Evolutionary conservation across 805 yeast species (phyloP).

Genomic region (Cyberlindnera samutprakarnensis): DNA sequence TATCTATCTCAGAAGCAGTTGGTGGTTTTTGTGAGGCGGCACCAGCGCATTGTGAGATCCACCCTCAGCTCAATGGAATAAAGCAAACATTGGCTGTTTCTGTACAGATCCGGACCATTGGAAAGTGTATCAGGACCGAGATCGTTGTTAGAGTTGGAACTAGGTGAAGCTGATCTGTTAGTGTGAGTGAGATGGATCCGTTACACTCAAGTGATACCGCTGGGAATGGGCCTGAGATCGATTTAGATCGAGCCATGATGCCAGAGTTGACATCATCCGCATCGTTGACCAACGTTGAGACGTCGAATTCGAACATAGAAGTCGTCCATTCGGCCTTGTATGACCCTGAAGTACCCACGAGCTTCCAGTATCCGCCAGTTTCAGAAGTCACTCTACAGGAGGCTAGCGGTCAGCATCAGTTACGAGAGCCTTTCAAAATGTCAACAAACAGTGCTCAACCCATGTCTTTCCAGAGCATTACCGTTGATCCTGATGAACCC

Average conservation of each 20-base stretch:
- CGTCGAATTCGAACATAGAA: not conserved
- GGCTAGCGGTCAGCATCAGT: not conserved
- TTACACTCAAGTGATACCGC: no score
- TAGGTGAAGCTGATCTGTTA: no score
- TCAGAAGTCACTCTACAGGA: not conserved
- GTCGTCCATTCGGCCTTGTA: not conserved
- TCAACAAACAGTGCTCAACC: constrained; percentile 3
- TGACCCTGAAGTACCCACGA: constrained; percentile 2
- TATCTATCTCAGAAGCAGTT: no score
- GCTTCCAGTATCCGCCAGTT: not conserved
- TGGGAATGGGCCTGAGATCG: no score
- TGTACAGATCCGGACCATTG: no score
- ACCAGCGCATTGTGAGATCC: no score
- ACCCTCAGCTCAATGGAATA: no score
- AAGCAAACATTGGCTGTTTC: no score
- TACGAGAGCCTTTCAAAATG: not conserved
- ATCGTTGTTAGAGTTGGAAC: no score
- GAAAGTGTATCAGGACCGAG: no score
- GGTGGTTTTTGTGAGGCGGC: no score
- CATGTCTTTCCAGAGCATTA: constrained; percentile 10
- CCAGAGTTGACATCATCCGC: constrained; percentile 3
- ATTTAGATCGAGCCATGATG: constrained; percentile 15
- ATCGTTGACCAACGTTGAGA: not conserved
- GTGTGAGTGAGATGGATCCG: no score
- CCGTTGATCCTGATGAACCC: constrained; percentile 12